A percentile compares a stretch with the other conserved stretches of the same genome.
These are phyloP conservation scores for Castanospermum australe DNA, from an alignment of 306 rosid species.

Conservation along the genomic window DNA sequence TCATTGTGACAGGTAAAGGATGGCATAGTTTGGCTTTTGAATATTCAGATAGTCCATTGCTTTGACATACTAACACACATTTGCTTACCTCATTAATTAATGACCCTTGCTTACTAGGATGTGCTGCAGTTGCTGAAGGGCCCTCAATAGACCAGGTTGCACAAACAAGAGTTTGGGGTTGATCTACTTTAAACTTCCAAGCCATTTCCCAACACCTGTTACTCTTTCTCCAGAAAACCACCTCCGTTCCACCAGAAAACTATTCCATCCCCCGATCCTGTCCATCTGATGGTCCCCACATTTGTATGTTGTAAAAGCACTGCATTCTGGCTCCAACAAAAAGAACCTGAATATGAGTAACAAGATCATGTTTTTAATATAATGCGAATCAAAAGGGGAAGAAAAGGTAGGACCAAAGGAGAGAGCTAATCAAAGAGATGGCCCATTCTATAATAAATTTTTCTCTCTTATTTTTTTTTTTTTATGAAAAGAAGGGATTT, in stretches of 20 bases:
- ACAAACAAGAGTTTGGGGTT: constrained; percentile 76
- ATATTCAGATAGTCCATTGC: constrained; percentile 51
- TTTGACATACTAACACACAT: constrained; percentile 58
- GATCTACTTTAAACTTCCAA: constrained; percentile 79
- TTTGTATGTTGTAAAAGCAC: constrained; percentile 70
- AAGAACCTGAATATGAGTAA: constrained; percentile 99
- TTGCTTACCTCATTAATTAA: constrained; percentile 39
- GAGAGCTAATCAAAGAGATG: constrained; percentile 31
- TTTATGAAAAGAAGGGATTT: background rate
- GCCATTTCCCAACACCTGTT: constrained; percentile 78
- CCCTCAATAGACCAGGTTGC: constrained; percentile 82
- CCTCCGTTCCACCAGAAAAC: constrained; percentile 76
- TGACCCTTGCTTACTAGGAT: constrained; percentile 46
- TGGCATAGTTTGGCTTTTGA: constrained; percentile 61
- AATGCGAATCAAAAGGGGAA: background rate
- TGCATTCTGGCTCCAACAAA: constrained; percentile 99
- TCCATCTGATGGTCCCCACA: constrained; percentile 79
- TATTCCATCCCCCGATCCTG: constrained; percentile 80
- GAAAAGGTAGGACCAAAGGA: no score
- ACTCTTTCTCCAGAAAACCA: constrained; percentile 73
- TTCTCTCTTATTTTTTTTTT: background rate
- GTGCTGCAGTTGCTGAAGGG: constrained; percentile 73
- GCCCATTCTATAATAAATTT: constrained; percentile 12
- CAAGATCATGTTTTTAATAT: constrained; percentile 55
- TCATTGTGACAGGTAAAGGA: constrained; percentile 69